These are phyloP conservation scores for Arctium minus DNA, from an alignment of 129 eudicot genomes.

Conservation along the genomic window DNA sequence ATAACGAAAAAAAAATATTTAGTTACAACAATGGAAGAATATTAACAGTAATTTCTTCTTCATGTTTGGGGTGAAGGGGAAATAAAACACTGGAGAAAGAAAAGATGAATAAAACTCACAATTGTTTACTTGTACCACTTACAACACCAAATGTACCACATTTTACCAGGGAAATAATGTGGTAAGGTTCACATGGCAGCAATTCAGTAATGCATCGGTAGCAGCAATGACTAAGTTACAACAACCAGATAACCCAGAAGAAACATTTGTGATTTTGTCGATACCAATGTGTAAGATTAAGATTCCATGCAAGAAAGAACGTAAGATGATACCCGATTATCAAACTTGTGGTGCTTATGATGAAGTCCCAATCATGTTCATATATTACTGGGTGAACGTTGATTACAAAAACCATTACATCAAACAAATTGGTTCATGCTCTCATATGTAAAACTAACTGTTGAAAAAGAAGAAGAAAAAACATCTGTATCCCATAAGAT, in stretches of 20 bases:
- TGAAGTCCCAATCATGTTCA: neutral
- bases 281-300: neutral
- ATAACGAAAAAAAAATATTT: slow-evolving; percentile 1
- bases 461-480: too few species aligned
- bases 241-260: neutral
- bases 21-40: neutral
- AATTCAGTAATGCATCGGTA: neutral
- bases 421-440: neutral
- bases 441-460: neutral
- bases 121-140: neutral
- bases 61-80: neutral
- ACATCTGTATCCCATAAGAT: neutral
- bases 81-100: neutral
- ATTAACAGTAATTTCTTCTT: neutral
- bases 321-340: neutral
- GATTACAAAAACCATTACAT: neutral
- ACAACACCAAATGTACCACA: neutral
- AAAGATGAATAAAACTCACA: neutral
- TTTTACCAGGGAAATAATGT: neutral
- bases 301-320: neutral
- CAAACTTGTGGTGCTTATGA: neutral
- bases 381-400: neutral
- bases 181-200: neutral
- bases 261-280: neutral
- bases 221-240: neutral